Percentiles rank a stretch among this genome's conserved stretches.
Evolutionary conservation across 116 monocot genomes (phyloP).

Genomic region (Zostera marina): DNA sequence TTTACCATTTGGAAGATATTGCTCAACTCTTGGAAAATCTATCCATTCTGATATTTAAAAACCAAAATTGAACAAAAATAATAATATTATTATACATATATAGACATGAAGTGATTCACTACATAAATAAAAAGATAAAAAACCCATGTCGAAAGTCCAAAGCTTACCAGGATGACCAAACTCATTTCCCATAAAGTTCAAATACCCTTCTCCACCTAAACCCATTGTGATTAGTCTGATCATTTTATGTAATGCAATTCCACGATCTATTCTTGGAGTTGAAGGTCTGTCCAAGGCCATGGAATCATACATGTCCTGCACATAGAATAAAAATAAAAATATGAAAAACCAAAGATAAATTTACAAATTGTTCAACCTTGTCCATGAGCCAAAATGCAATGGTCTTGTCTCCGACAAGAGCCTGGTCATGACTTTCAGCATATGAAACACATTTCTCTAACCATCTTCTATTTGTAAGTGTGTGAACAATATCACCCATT

Average conservation of each 20-base stretch:
- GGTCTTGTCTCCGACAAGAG: slow-evolving; percentile 98
- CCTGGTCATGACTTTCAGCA: slow-evolving; percentile 99
- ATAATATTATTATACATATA: not conserved
- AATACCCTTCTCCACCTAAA: slow-evolving; percentile 95
- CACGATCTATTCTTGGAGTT: slow-evolving; percentile 85
- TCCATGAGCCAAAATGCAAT: slow-evolving; percentile 99
- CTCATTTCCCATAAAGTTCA: slow-evolving; percentile 99
- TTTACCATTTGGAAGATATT: slow-evolving; percentile 49
- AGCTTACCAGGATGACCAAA: slow-evolving; percentile 91
- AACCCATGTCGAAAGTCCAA: not conserved
- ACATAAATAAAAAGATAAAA: not conserved
- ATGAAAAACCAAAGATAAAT: not conserved
- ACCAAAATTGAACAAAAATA: not conserved
- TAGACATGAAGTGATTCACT: not conserved
- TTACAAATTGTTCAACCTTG: slow-evolving; percentile 31
- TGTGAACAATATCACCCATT: slow-evolving; percentile 86
- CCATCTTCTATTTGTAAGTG: slow-evolving; percentile 94
- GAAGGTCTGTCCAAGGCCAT: slow-evolving; percentile 87
- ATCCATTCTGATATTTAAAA: slow-evolving; percentile 65
- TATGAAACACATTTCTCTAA: slow-evolving; percentile 85
- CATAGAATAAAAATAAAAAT: not conserved
- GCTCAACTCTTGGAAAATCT: slow-evolving; percentile 87
- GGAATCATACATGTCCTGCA: slow-evolving; percentile 97
- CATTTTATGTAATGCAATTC: slow-evolving; percentile 98
- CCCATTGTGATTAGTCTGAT: slow-evolving; percentile 91